These are phyloP conservation scores for Anisodus tanguticus DNA, from an alignment of 257 asterid genomes.

Conservation along the genomic window DNA sequence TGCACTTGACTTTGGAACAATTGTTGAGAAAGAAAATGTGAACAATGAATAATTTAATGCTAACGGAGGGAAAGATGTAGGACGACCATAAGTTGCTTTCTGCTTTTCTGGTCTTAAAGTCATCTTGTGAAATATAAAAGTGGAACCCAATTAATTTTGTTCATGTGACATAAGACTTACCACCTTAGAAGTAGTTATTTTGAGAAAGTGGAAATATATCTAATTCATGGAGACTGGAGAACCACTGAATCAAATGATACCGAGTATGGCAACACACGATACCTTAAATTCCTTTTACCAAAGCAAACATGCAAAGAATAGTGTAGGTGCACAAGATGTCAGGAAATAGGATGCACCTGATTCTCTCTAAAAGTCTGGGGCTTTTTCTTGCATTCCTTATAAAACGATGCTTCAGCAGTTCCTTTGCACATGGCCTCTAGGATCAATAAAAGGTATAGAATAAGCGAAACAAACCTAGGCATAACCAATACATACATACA, in stretches of 20 bases:
- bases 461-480: constrained; percentile 6
- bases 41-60: neutral
- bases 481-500: neutral
- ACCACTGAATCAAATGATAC: neutral
- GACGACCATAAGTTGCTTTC: neutral
- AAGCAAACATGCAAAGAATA: constrained; percentile 26
- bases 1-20: constrained; percentile 23
- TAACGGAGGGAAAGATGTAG: neutral
- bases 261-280: neutral
- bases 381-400: constrained; percentile 89
- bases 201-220: neutral
- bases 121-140: constrained; percentile 2
- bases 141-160: neutral
- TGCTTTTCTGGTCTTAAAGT: constrained; percentile 12
- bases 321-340: neutral
- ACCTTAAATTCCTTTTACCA: constrained; percentile 17
- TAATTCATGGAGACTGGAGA: neutral
- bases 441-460: constrained; percentile 31
- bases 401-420: constrained; percentile 90
- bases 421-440: constrained; percentile 96
- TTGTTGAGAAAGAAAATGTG: constrained; percentile 7
- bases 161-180: neutral
- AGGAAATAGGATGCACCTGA: constrained; percentile 61
- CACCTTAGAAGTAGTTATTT: neutral
- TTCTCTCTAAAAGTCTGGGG: constrained; percentile 92